Percentiles rank a stretch among this genome's conserved stretches.
Conservation (phyloP, 257 asterid species). For the Solanum corneliomulleri region DNA sequence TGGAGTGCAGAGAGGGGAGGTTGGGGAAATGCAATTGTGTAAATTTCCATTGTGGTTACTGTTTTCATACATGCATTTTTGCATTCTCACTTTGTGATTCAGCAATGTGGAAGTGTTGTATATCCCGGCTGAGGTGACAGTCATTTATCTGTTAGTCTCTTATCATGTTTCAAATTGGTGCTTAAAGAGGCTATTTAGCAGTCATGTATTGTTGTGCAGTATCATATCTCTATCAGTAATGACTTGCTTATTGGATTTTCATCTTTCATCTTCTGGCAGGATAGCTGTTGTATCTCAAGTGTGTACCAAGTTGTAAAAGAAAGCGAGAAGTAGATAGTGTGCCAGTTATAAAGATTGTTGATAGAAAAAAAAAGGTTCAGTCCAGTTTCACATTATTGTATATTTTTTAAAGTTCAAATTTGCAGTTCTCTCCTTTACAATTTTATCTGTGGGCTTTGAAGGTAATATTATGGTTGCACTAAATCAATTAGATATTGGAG, state of each 20-base stretch:
- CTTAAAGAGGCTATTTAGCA: background rate
- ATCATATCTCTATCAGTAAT: background rate
- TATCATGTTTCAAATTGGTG: background rate
- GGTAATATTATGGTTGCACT: no score
- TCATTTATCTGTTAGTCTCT: background rate
- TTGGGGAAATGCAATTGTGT: background rate
- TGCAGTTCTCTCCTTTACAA: background rate
- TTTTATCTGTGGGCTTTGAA: background rate
- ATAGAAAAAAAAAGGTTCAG: background rate
- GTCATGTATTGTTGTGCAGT: background rate
- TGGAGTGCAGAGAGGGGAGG: background rate
- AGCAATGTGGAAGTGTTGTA: background rate
- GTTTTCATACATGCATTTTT: background rate
- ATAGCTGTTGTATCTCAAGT: background rate
- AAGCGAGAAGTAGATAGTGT: background rate
- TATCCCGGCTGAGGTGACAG: background rate
- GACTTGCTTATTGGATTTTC: background rate
- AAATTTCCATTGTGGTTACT: background rate
- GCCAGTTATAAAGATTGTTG: background rate
- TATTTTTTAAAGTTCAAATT: background rate
- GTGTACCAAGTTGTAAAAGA: background rate
- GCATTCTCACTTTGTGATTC: background rate
- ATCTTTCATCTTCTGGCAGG: background rate
- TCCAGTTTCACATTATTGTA: background rate
- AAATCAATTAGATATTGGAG: background rate